Evolutionary conservation across 495 filamentous ascomycete species (phyloP).

Genomic region (Hypoxylon fragiforme): DNA sequence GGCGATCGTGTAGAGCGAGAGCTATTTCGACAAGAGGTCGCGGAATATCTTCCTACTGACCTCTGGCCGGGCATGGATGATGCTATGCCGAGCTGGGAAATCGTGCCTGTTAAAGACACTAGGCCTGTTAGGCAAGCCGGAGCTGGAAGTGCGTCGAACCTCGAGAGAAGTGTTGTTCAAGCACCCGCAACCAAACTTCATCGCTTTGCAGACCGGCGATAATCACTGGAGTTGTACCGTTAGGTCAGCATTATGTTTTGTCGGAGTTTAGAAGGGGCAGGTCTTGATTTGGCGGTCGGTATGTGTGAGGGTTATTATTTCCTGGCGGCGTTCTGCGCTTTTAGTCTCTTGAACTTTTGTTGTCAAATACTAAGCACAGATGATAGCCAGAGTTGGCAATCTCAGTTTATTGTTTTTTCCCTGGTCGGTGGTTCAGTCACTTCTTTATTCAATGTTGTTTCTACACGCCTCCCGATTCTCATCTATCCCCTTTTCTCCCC

Average conservation of each 20-base stretch:
- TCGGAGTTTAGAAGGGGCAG: neutral
- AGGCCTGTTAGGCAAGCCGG: slow-evolving; percentile 7
- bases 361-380: neutral
- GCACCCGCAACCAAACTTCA: slow-evolving; percentile 16
- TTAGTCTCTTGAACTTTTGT: slow-evolving; percentile 3
- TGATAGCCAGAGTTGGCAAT: slow-evolving; percentile 12
- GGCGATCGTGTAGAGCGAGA: slow-evolving; percentile 75
- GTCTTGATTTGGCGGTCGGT: neutral
- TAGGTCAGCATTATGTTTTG: neutral
- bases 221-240: neutral
- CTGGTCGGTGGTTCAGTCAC: neutral
- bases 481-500: slow-evolving; percentile 1
- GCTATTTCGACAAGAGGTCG: slow-evolving; percentile 76
- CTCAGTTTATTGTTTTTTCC: neutral
- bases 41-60: slow-evolving; percentile 84
- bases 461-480: slow-evolving; percentile 1
- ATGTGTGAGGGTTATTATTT: slow-evolving; percentile 3
- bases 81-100: slow-evolving; percentile 45
- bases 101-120: slow-evolving; percentile 42
- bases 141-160: slow-evolving; percentile 13
- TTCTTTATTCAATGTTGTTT: slow-evolving; percentile 11
- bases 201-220: slow-evolving; percentile 6
- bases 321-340: slow-evolving; percentile 3
- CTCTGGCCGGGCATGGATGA: slow-evolving; percentile 76
- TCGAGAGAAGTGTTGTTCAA: slow-evolving; percentile 36